Evolutionary conservation across 345 rosid species (phyloP), one percentile per base, ranked within the genome.

Genomic region (Cochlearia excelsa): DNA sequence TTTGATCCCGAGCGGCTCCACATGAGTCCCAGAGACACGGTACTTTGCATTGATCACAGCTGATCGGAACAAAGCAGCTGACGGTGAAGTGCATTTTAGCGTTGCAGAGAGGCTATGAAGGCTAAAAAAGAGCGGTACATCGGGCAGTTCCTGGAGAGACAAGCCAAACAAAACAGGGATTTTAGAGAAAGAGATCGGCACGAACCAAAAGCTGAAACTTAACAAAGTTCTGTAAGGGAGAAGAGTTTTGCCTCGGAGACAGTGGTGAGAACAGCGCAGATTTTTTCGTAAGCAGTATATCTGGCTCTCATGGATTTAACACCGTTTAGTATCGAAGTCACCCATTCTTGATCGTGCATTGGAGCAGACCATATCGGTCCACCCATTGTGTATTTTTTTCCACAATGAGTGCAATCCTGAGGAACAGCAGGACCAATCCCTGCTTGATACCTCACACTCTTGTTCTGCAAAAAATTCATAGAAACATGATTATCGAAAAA

Each of bases 301-400:
- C 75, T 75, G 27, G 81, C 85, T 84, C 74, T 87, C 84, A 80
- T 81, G 62, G 87, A 80, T 73, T 73, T 85, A 61, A 94, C 84
- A 72, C 78, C 79, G 30, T 72, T 81, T 26, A 90, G 72, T 16
- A 82, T 79, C 8, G 84, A 82, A 52, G 75, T 66, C 38, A 85
- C 95, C 99, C 96, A 94, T 35, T 87, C 97, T 50, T 79, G 96
- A 77, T 90, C 90, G 50, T 94, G 99, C 27, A 94, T 85, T 38
- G 96, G 85, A 9, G 96, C 99, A 7, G 99, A 90, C 99, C 99
- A 94, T 57, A 94, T 81, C 5, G 99, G 96, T 6, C 99, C 96
- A 30, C 99, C 99, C 99, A 94, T 87, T 70, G 80, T 81, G 68
- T 77, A 90, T 78, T 87, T 90, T 88, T 90, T 94, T 67, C 96